Evolutionary conservation across 139 green algal species (phyloP), one percentile per base, ranked within the genome.

Genomic region (Chlamydomonas eustigma): DNA sequence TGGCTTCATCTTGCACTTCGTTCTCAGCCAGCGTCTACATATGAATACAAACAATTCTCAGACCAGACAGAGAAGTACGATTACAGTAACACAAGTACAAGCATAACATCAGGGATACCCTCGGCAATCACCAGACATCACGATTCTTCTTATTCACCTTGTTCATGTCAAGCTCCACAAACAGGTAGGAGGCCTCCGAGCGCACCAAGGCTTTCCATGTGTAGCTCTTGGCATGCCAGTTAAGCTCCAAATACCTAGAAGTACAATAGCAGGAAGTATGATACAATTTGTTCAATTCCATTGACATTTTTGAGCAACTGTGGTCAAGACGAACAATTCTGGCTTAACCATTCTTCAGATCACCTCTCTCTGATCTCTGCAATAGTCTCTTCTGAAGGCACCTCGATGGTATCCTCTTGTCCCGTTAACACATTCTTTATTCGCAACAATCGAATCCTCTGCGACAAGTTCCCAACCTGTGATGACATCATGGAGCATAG

Each of bases 341-440:
- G 44, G 12, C 22, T 12, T 22, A 12, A 58, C 44, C 22, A 58
- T 58, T 22, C 22, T 12, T 58, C 44, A 22, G 85, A 32, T 5
- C 34, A 73, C 65, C 65, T 79, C 74, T 89, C 79, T 51, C 88
- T 73, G n/a, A 94, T 92, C 73, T 93, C 87, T 33, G 71, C 85
- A 36, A 96, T 50, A 1, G 78, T 90, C 80, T 96, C 91, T 78
- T 96, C 91, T 28, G 64, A 76, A 2, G 89, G 89, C 39, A 91
- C 86, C 80, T 94, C 90, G 51, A 94, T 71, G 25, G 68, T 75
- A 73, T 94, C 87, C 77, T 93, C 88, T 77, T 95, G 90, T 32
- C 76, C 76, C 30, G 90, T 96, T 35, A 96, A 81, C 84, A 96
- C 85, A 64, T 96, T 96, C 79, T 92, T 92, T 38, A 96, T 83